Base-by-base conservation (phyloP, 805 yeast species). In the Myxozyma sirexii region DNA sequence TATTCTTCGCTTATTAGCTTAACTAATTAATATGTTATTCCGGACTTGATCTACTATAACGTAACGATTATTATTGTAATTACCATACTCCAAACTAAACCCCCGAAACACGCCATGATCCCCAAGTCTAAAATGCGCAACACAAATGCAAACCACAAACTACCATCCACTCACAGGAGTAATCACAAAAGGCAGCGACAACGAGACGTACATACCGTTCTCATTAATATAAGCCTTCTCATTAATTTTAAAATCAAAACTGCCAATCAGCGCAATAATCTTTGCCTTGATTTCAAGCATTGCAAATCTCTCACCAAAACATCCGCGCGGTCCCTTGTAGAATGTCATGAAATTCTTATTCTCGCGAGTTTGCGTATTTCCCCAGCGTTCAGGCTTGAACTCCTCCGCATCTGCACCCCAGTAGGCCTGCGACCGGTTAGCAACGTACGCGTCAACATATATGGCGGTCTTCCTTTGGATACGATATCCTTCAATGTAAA, bases 301-400 rank as follows among this genome's bases (percentile, higher is more conserved):
- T 5, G 50, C 50, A 12, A 46, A 29, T 46, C 26, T 33, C 24
- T 46, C 50, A 12, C 50, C 50, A 12, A 46, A 29, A 31, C 50
- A 46, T 31, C 50, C 39, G 1, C 23, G 13, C 4, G 50, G n/a
- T 6, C 50, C 50, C 19, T 31, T 46, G 38, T n/a, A 46, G 26
- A 46, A 46, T 6, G 50, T 46, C 39, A 46, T 31, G 13, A 31
- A 8, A 12, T 31, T 31, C 17, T 46, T 17, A 10, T 8, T 12
- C 6, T 15, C 26, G 39, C 26, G 23, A 31, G 50, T 27, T 6
- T 31, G 4, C 8, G 50, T 1, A 31, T 29, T 35, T 3, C 15
- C 27, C 50, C 50, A 46, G n/a, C 50, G 21, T 19, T 46, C 50
- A 10, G 50, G 50, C 3, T 31, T 31, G 17, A 46, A 46, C 38